Percentiles rank a stretch among this genome's conserved stretches.
Evolutionary conservation across 345 rosid genomes (phyloP).

Genomic region (Hevea brasiliensis): DNA sequence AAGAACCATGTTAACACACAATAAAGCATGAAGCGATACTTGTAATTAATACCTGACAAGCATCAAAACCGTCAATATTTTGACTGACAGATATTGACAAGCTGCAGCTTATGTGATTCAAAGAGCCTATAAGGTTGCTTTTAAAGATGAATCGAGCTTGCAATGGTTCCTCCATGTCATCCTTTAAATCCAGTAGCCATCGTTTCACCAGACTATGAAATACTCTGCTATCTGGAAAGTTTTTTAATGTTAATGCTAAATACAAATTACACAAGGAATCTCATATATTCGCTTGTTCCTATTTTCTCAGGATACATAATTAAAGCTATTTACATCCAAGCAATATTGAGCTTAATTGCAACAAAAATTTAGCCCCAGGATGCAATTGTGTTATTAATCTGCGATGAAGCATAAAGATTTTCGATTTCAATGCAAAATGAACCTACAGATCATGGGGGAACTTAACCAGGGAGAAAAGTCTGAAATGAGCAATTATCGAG

Average conservation of each 20-base stretch:
- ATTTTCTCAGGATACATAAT: neutral
- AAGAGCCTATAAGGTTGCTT: constrained; percentile 49
- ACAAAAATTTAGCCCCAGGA: neutral
- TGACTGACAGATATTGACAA: constrained; percentile 47
- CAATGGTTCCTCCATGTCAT: constrained; percentile 65
- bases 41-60: constrained; percentile 53
- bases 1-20: neutral
- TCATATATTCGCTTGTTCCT: neutral
- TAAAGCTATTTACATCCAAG: neutral
- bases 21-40: neutral
- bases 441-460: neutral
- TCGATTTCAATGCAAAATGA: neutral
- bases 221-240: constrained; percentile 53
- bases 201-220: constrained; percentile 65
- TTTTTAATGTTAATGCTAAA: constrained; percentile 7
- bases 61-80: constrained; percentile 56
- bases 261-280: neutral
- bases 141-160: constrained; percentile 66
- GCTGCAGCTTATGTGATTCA: constrained; percentile 68
- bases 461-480: constrained; percentile 61
- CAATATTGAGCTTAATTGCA: neutral
- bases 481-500: constrained; percentile 80
- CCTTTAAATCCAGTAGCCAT: constrained; percentile 77
- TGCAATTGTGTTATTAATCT: constrained; percentile 1
- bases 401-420: neutral